These are phyloP conservation scores for Cylindrotheca fusiformis DNA, from an alignment of 108 stramenopile species.

Conservation along the genomic window DNA sequence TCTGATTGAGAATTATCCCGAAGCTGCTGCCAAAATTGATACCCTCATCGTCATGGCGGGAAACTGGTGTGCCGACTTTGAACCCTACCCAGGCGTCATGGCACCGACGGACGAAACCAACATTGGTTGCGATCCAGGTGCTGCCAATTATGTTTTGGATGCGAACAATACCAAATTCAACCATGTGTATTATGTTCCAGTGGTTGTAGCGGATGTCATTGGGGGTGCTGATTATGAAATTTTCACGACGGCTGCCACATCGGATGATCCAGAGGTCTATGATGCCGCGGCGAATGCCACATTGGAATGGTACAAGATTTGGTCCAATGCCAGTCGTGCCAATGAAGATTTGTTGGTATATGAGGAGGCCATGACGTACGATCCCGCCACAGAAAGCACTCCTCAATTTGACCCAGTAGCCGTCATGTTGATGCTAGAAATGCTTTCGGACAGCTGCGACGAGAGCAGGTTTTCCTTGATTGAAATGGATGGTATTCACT, in stretches of 20 bases:
- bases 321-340: conserved; percentile 17
- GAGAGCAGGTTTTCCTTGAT: not conserved
- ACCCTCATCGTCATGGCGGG: conserved; percentile 34
- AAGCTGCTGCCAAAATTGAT: conserved; percentile 15
- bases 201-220: conserved; percentile 18
- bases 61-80: conserved; percentile 31
- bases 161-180: conserved; percentile 5
- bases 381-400: conserved; percentile 27
- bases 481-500: conserved; percentile 20
- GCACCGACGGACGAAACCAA: conserved; percentile 28
- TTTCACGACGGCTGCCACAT: conserved; percentile 5
- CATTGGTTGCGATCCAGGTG: conserved; percentile 23
- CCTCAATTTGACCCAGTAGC: conserved; percentile 30
- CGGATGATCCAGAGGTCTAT: not conserved
- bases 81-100: conserved; percentile 24
- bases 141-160: conserved; percentile 20
- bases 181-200: conserved; percentile 18
- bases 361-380: conserved; percentile 23
- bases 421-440: conserved; percentile 29
- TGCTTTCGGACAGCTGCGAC: conserved; percentile 8
- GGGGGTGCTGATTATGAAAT: conserved; percentile 22
- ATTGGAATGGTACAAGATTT: conserved; percentile 18
- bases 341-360: conserved; percentile 13
- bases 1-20: conserved; percentile 22
- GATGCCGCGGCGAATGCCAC: conserved; percentile 13